Evolutionary conservation across 1,139 yeast genomes (phyloP), one percentile per base, ranked within the genome.

Genomic region (Geotrichum fermentans): DNA sequence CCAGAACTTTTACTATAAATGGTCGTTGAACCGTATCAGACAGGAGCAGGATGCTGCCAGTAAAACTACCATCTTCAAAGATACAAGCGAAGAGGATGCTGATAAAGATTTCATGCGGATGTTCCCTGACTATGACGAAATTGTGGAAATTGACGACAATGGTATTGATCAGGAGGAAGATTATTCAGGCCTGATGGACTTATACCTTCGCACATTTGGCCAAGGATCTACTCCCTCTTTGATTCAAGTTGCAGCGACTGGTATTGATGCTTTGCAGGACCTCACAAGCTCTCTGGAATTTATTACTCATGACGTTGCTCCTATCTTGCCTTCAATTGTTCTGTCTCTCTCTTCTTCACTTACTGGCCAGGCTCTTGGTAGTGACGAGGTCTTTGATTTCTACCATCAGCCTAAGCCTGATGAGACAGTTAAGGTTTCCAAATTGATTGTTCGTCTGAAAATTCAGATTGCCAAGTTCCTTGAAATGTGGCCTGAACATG

Each of bases 401-500:
- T 90, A 90, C 64, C 73, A 73, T 47, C 90, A 83, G n/a, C 70
- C 78, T 14, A 78, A 80, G 42, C 73, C 80, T 6, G 63, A 66
- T 3, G 95, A 89, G 61, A 76, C 85, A 1, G 74, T 74, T 52
- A 69, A 67, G 39, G 87, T 95, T 1, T 75, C 82, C 43, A 62
- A 61, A 1, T 61, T 83, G 1, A 70, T 86, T 8, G 68, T 74
- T 11, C 71, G 69, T 1, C 65, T 89, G 7, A 71, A 75, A 55
- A 63, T 66, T 2, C 68, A 78, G 3, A 78, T 79, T 2, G 58
- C 65, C 14, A 71, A 70, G n/a, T 66, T 87, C 24, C 65, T 84
- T 14, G 69, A 68, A 20, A 80, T 82, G 61, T 92, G 97, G 96
- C 97, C 98, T 0, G 98, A 94, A 60, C 96, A 94, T 70, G 94